A percentile compares a stretch with the other conserved stretches of the same genome.
These are phyloP conservation scores for Salvia rosmarinus DNA, from an alignment of 257 asterid species.

Conservation along the genomic window DNA sequence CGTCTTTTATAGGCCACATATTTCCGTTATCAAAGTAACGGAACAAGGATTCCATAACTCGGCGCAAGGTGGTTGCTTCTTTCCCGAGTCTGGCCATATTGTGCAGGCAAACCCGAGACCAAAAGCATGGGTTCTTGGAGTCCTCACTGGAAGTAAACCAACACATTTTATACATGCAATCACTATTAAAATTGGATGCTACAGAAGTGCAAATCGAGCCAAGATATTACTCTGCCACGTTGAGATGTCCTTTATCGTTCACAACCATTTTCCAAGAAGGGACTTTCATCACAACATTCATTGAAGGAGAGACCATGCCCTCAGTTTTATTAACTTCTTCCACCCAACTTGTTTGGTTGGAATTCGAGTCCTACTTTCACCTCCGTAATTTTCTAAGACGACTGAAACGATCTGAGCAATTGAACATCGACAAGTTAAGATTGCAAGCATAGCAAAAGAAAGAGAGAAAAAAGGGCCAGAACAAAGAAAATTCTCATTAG, in stretches of 20 bases:
- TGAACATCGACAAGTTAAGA: slow-evolving; percentile 20
- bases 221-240: slow-evolving; percentile 64
- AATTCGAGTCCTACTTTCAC: slow-evolving; percentile 44
- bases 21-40: slow-evolving; percentile 82
- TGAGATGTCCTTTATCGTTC: slow-evolving; percentile 74
- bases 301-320: slow-evolving; percentile 55
- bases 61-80: slow-evolving; percentile 95
- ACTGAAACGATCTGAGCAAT: slow-evolving; percentile 62
- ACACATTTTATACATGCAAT: background rate
- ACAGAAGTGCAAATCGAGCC: slow-evolving; percentile 29
- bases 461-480: background rate
- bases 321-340: slow-evolving; percentile 72
- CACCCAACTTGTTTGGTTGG: slow-evolving; percentile 56
- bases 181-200: background rate
- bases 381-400: slow-evolving; percentile 44
- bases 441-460: slow-evolving; percentile 2
- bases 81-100: slow-evolving; percentile 92
- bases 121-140: slow-evolving; percentile 69
- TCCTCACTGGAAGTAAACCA: slow-evolving; percentile 61
- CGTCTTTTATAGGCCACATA: slow-evolving; percentile 68
- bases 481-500: background rate
- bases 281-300: slow-evolving; percentile 49
- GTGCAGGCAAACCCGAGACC: slow-evolving; percentile 86
- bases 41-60: slow-evolving; percentile 88
- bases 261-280: slow-evolving; percentile 74